These are phyloP conservation scores for Hordeum pubiflorum DNA, from an alignment of 202 grass and related monocot genomes.

Conservation along the genomic window DNA sequence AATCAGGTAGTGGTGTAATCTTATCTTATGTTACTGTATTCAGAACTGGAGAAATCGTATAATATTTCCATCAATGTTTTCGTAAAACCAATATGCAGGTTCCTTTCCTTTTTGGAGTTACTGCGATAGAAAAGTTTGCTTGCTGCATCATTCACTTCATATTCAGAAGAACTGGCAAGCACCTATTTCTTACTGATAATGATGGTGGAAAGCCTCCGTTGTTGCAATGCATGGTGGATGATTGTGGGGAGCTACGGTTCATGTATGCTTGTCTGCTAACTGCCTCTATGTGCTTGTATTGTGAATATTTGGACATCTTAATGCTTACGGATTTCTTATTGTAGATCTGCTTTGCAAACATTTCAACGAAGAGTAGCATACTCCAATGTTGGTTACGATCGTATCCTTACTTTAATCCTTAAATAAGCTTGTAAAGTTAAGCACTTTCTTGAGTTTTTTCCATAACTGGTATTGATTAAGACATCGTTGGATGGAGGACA, in stretches of 20 bases:
- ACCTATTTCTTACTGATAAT: constrained; percentile 80
- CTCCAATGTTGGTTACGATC: constrained; percentile 85
- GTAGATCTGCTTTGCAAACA: constrained; percentile 70
- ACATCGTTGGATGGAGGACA: constrained; percentile 97
- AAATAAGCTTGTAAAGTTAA: constrained; percentile 11
- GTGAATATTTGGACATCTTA: constrained; percentile 6
- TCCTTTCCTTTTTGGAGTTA: constrained; percentile 92
- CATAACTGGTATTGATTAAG: constrained; percentile 54
- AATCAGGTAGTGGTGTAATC: constrained; percentile 48
- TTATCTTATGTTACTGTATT: neutral
- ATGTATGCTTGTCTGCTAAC: constrained; percentile 47
- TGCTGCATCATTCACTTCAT: constrained; percentile 84
- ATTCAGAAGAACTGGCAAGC: constrained; percentile 93
- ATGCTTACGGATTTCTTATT: constrained; percentile 32
- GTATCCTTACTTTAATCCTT: constrained; percentile 69
- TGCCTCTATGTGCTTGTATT: constrained; percentile 21
- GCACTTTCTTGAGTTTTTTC: constrained; percentile 22
- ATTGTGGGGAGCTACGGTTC: constrained; percentile 63
- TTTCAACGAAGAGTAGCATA: constrained; percentile 85
- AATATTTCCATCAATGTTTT: neutral
- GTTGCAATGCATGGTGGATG: constrained; percentile 81
- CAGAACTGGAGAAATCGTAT: neutral
- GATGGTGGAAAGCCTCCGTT: constrained; percentile 78
- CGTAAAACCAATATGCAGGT: constrained; percentile 48
- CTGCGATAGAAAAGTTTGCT: constrained; percentile 75